Evolutionary conservation across 768 basidiomycete species (phyloP), one percentile per base, ranked within the genome.

Genomic region (Suillus luteus): DNA sequence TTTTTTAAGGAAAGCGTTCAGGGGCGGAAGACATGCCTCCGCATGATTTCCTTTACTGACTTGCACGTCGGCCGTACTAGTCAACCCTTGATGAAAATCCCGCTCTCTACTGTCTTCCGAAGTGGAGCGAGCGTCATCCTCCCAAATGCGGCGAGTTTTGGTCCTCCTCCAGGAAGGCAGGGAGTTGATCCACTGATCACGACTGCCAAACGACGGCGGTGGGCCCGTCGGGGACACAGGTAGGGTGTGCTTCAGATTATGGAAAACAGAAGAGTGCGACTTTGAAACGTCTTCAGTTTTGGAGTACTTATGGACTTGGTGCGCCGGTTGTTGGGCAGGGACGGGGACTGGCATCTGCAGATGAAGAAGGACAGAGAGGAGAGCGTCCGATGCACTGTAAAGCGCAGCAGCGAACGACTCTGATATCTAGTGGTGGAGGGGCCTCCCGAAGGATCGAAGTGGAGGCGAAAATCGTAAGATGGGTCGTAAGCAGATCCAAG

Each of bases 301-400:
- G 69, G 72, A 74, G 73, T 77, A 76, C 81, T 93, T 93, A 81
- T 83, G 78, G 73, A 90, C 84, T 59, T 85, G 82, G 71, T 91
- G 89, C 62, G 86, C 83, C 71, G 81, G 77, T 64, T 81, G 81
- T 74, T 85, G 86, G 70, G 80, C 70, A 76, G 81, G 89, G 71
- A 91, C 91, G 68, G 92, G 91, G 82, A 93, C 92, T 80, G 92
- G 92, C 92, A 93, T 93, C 83, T 86, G 89, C 85, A 80, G 70
- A 71, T 73, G 69, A 67, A 71, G 62, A 73, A 77, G 76, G 77
- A 73, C 67, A 71, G 78, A 80, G 80, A 70, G 61, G 70, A 40
- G 76, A 69, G 77, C 75, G 79, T 79, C 81, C 76, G 73, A 71
- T 68, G 66, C 79, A 86, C 80, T 81, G 73, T 63, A 65, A 67